Evolutionary conservation across 2,329 filamentous ascomycete genomes (phyloP), one percentile per base, ranked within the genome.

Genomic region (Chalaropsis ovoidea): DNA sequence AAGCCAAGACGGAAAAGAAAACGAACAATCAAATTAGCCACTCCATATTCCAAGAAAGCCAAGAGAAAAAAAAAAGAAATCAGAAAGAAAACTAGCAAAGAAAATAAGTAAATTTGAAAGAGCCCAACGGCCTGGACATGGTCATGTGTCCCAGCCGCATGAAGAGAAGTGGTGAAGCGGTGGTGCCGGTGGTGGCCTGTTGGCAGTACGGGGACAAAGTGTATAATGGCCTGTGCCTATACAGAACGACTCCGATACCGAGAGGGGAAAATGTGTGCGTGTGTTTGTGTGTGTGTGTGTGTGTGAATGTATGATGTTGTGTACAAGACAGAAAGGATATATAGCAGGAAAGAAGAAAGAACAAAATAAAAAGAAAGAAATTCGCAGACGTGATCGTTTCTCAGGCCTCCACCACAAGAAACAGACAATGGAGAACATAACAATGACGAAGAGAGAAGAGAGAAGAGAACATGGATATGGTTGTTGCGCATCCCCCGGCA

Each of bases 21-120:
- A n/a, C 8, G 3, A 58, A 39, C 15, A 58, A n/a, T 39, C 27
- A 58, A 58, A 58, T 58, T 58, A 58, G 54, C 54, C 54, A n/a
- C 54, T n/a, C 54, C 54, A 58, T 39, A 35, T 35, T 58, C 54
- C 54, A 58, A 19, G 22, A 52, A 58, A 58, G 7, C n/a, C 43
- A 6, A 58, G 11, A 8, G 39, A 19, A 58, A 58, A 58, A n/a
- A n/a, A 19, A 39, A 35, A 35, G 31, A 58, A 52, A 52, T 10
- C 13, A 54, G 24, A 19, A 39, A 35, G n/a, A 17, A 58, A 52
- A 52, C 22, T 27, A 54, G 24, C 10, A 54, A 10, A 19, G 15
- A 35, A 58, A 54, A 17, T 56, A 54, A 24, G 24, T 31, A 56
- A 2, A 24, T 49, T 22, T 17, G n/a, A 56, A n/a, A 31, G 11